Evolutionary conservation across 2,329 filamentous ascomycete species (phyloP).

Genomic region (Aureobasidium sp.): DNA sequence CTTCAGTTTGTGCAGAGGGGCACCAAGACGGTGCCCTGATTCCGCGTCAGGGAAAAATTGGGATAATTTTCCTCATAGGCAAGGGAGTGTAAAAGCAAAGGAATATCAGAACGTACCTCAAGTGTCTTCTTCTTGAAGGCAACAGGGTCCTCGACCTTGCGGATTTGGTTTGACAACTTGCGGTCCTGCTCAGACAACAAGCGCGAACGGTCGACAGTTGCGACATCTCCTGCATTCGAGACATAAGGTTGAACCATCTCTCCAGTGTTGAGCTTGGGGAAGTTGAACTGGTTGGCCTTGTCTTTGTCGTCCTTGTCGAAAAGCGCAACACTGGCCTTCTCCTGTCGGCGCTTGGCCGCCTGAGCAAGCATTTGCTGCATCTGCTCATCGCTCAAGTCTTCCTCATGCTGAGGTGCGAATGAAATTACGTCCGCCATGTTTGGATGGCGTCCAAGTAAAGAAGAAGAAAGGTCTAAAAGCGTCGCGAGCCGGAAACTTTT

Average conservation of each 20-base stretch:
- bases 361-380: conserved; percentile 54
- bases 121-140: conserved; percentile 35
- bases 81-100: not conserved
- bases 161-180: conserved; percentile 38
- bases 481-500: conserved; percentile 1
- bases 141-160: conserved; percentile 46
- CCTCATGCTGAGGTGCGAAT: conserved; percentile 17
- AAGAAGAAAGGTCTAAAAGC: not conserved
- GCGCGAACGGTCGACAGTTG: conserved; percentile 43
- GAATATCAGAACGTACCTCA: conserved; percentile 41
- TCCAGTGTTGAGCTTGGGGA: conserved; percentile 43
- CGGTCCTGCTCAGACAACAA: conserved; percentile 41
- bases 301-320: conserved; percentile 16
- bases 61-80: conserved; percentile 69
- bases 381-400: conserved; percentile 53
- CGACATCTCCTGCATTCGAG: conserved; percentile 42
- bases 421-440: conserved; percentile 10
- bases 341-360: conserved; percentile 50
- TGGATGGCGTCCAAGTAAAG: not conserved
- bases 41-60: conserved; percentile 63
- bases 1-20: conserved; percentile 62
- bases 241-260: conserved; percentile 46
- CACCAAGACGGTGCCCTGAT: conserved; percentile 70
- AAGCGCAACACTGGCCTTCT: conserved; percentile 25
- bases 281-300: conserved; percentile 28